These are phyloP conservation scores for Ilyonectria sp. DNA, from an alignment of 2,329 filamentous ascomycete species.

Conservation along the genomic window DNA sequence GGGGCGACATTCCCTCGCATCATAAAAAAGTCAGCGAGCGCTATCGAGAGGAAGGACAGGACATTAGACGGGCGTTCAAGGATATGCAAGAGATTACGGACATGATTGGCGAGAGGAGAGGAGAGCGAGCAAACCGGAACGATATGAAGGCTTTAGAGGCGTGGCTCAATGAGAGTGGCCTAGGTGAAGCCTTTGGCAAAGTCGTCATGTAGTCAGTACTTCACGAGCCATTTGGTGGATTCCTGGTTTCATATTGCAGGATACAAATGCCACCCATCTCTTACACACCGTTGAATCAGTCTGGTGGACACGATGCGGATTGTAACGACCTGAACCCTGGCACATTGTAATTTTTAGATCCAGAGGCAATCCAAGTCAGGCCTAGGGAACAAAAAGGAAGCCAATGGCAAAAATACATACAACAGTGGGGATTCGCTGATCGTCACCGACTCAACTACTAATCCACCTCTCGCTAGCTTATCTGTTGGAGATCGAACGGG, in stretches of 20 bases:
- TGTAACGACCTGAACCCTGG: no score
- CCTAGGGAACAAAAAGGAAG: neutral
- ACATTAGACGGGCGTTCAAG: conserved; percentile 59
- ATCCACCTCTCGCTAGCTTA: neutral
- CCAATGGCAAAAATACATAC: neutral
- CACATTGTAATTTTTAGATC: no score
- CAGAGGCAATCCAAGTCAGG: no score
- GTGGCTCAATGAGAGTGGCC: conserved; percentile 59
- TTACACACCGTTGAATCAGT: no score
- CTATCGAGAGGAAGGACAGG: conserved; percentile 57
- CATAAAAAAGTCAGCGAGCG: conserved; percentile 76
- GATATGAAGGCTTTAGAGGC: conserved; percentile 69
- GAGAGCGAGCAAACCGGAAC: conserved; percentile 64
- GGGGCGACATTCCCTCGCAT: conserved; percentile 73
- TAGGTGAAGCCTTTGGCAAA: conserved; percentile 46
- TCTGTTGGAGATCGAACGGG: conserved; percentile 1
- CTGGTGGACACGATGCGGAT: no score
- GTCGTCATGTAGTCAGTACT: conserved; percentile 41
- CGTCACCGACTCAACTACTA: conserved; percentile 6
- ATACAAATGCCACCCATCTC: no score
- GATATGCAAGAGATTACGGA: conserved; percentile 73
- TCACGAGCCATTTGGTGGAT: neutral
- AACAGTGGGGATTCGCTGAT: conserved; percentile 2
- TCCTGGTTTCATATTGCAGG: neutral
- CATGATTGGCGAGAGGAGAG: conserved; percentile 61